Conservation (phyloP, 2,329 filamentous ascomycete species). For the Sclerotinia minor region DNA sequence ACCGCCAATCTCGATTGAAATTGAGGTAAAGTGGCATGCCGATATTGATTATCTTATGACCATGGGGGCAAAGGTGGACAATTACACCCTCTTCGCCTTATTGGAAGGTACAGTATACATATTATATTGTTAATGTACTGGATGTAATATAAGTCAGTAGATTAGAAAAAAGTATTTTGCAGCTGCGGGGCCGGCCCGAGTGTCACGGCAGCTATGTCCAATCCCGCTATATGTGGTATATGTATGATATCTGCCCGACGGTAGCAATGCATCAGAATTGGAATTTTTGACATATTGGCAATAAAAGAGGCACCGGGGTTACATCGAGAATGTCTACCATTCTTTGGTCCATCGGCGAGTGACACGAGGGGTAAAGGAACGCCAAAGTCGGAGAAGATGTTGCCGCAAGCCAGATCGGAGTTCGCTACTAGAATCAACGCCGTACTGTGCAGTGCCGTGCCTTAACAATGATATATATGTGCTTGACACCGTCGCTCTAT, state of each 20-base stretch:
- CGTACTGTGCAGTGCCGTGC: slow-evolving; percentile 5
- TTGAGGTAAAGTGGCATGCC: slow-evolving; percentile 19
- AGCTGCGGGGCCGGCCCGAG: slow-evolving; percentile 22
- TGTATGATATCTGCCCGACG: slow-evolving; percentile 17
- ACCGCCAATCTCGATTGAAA: slow-evolving; percentile 24
- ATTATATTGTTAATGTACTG: slow-evolving; percentile 10
- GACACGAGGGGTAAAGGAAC: slow-evolving; percentile 9
- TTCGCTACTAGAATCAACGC: slow-evolving; percentile 17
- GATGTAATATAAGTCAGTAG: slow-evolving; percentile 5
- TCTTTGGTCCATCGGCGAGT: slow-evolving; percentile 9
- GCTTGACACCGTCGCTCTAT: neutral
- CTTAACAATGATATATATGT: slow-evolving; percentile 3
- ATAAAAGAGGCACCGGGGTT: slow-evolving; percentile 1
- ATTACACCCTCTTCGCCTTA: slow-evolving; percentile 8
- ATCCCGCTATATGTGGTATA: slow-evolving; percentile 1
- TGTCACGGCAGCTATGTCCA: slow-evolving; percentile 20
- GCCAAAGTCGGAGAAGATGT: slow-evolving; percentile 13
- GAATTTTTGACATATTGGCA: slow-evolving; percentile 13
- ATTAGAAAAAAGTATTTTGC: slow-evolving; percentile 11
- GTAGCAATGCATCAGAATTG: neutral
- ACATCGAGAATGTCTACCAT: neutral
- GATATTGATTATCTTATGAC: slow-evolving; percentile 5
- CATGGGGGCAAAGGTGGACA: neutral
- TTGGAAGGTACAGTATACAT: neutral
- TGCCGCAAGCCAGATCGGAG: slow-evolving; percentile 8